phyloP scores from a whole-genome alignment of 2,329 filamentous ascomycete species.

The Ascochyta rabiei region DNA sequence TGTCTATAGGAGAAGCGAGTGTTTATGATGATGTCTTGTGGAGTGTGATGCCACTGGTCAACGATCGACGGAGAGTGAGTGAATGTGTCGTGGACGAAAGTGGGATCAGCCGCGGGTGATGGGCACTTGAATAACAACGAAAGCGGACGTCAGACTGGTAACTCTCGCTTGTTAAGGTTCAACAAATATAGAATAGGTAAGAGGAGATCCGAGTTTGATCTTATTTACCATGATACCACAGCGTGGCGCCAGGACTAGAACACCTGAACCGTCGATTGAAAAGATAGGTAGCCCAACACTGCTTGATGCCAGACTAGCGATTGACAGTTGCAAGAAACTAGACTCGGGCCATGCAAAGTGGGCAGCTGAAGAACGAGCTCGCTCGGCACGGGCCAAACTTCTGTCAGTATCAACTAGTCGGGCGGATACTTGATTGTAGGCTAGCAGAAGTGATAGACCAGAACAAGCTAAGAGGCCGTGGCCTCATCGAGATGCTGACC shows the following conservation, averaged over 20 bases:
- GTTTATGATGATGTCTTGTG: conserved; percentile 1
- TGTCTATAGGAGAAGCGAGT: conserved; percentile 6
- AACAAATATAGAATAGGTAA: conserved; percentile 17
- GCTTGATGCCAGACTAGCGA: conserved; percentile 15
- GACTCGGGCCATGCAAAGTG: conserved; percentile 5
- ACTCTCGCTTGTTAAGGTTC: conserved; percentile 8
- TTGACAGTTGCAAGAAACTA: conserved; percentile 15
- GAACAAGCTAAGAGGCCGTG: conserved; percentile 5
- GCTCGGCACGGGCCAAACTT: conserved; percentile 11
- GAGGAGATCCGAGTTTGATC: conserved; percentile 16
- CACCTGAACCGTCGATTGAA: conserved; percentile 1
- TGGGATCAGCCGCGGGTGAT: conserved; percentile 3
- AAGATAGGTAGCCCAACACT: conserved; percentile 12
- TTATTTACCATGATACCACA: conserved; percentile 8
- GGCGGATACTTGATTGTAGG: conserved; percentile 6
- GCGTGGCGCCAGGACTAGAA: conserved; percentile 16
- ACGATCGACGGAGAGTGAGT: conserved; percentile 14
- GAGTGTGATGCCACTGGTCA: conserved; percentile 6
- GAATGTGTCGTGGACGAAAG: conserved; percentile 10
- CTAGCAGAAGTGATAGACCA: conserved; percentile 15
- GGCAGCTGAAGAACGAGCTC: conserved; percentile 3
- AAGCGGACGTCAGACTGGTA: conserved; percentile 4
- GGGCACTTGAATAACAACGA: conserved; percentile 13
- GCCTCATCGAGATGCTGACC: conserved; percentile 7
- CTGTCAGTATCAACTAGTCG: conserved; percentile 12